Conservation (phyloP, 768 basidiomycete species). For the Suillus discolor region DNA sequence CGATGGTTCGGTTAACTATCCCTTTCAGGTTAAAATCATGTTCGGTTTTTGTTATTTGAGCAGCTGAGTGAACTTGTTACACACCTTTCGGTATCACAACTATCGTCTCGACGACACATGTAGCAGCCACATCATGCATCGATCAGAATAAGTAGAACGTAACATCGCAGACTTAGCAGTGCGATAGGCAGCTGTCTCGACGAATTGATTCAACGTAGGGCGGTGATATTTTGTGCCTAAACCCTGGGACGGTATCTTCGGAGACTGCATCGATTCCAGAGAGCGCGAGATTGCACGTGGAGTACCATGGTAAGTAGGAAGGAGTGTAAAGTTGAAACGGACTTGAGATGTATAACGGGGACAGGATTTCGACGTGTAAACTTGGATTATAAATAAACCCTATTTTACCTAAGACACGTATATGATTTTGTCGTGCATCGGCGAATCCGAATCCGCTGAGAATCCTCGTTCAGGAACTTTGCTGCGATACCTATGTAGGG, state of each 20-base stretch:
- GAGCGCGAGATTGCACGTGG: conserved; percentile 21
- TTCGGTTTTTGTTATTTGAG: neutral
- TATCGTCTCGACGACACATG: conserved; percentile 18
- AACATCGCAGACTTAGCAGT: conserved; percentile 11
- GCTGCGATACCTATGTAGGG: too few relatives aligned
- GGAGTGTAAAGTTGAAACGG: too few relatives aligned
- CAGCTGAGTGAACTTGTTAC: neutral
- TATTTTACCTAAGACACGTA: conserved; percentile 12
- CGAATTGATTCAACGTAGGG: conserved; percentile 27
- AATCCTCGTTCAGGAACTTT: too few relatives aligned
- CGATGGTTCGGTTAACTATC: neutral
- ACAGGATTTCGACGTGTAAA: too few relatives aligned
- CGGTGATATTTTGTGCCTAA: conserved; percentile 22
- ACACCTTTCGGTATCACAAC: neutral
- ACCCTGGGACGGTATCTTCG: conserved; percentile 25
- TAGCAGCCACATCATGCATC: conserved; percentile 1
- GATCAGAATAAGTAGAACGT: neutral
- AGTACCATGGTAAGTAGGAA: too few relatives aligned
- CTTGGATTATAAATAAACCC: conserved; percentile 6
- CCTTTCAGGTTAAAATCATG: neutral
- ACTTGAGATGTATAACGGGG: too few relatives aligned
- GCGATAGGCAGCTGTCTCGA: conserved; percentile 23
- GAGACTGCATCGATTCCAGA: conserved; percentile 27
- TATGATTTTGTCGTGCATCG: neutral
- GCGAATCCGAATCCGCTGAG: neutral